phyloP scores from a whole-genome alignment of 768 basidiomycete genomes.

The Baorangia bicolor region DNA sequence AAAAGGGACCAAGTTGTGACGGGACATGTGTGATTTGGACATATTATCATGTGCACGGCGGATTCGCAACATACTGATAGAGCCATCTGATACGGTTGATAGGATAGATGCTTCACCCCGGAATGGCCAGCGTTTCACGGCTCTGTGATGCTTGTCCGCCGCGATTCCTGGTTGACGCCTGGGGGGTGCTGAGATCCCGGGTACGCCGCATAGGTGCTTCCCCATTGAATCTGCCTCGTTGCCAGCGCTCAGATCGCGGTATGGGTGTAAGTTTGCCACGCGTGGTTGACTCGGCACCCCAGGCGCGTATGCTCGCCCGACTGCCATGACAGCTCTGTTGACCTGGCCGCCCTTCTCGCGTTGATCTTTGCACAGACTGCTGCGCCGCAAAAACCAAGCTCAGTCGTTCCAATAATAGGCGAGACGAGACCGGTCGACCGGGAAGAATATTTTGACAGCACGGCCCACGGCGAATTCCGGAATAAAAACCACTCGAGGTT shows the following conservation, averaged over 20 bases:
- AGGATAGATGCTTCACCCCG: conserved; percentile 14
- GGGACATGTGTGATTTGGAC: conserved; percentile 2
- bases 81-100: conserved; percentile 31
- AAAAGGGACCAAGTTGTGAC: not conserved
- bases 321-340: not conserved
- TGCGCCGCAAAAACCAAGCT: conserved; percentile 16
- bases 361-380: conserved; percentile 12
- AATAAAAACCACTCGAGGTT: not conserved
- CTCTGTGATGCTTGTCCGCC: conserved; percentile 18
- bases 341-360: conserved; percentile 8
- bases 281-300: conserved; percentile 10
- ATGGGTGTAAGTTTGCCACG: conserved; percentile 9
- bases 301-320: not conserved
- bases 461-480: conserved; percentile 20
- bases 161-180: conserved; percentile 3
- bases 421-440: not conserved
- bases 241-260: conserved; percentile 13
- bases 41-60: conserved; percentile 1
- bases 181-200: not conserved
- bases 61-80: conserved; percentile 20
- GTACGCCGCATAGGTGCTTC: conserved; percentile 1
- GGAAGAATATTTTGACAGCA: not conserved
- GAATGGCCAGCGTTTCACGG: conserved; percentile 23
- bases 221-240: conserved; percentile 5
- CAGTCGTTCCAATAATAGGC: conserved; percentile 10